Percentiles rank a stretch among this genome's conserved stretches.
Evolutionary conservation across 176 grass and related monocot species (phyloP).

Genomic region (Luzula sylvatica): DNA sequence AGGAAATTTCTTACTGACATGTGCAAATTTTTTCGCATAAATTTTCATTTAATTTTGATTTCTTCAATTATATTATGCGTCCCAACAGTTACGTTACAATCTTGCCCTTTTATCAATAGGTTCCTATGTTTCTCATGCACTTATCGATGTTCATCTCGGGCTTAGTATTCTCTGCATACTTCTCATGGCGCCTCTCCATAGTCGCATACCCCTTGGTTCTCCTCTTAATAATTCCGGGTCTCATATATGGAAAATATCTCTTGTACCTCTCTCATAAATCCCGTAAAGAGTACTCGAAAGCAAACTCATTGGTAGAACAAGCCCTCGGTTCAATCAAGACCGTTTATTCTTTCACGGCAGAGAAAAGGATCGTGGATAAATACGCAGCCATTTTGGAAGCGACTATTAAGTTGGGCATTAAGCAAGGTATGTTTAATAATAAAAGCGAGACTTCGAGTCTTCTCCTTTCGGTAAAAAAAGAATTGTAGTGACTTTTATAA

Average conservation of each 20-base stretch:
- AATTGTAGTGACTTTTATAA: too few relatives aligned
- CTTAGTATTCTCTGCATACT: slow-evolving; percentile 67
- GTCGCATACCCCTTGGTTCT: slow-evolving; percentile 74
- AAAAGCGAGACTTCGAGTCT: too few relatives aligned
- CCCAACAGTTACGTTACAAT: neutral
- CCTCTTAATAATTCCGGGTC: slow-evolving; percentile 79
- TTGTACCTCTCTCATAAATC: slow-evolving; percentile 58
- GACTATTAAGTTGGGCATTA: slow-evolving; percentile 78
- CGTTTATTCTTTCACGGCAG: slow-evolving; percentile 88
- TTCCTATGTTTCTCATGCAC: slow-evolving; percentile 91
- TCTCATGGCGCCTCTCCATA: slow-evolving; percentile 94
- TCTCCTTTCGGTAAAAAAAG: too few relatives aligned
- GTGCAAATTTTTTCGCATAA: too few relatives aligned
- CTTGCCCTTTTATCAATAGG: slow-evolving; percentile 31
- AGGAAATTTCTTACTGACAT: too few relatives aligned
- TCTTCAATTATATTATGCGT: neutral
- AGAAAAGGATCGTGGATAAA: slow-evolving; percentile 53
- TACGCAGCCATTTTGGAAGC: slow-evolving; percentile 61
- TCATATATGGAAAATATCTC: slow-evolving; percentile 92
- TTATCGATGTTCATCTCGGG: slow-evolving; percentile 84
- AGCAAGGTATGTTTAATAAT: slow-evolving; percentile 33
- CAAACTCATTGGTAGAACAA: slow-evolving; percentile 70
- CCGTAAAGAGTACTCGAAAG: slow-evolving; percentile 45
- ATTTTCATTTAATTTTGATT: too few relatives aligned
- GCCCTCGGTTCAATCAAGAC: slow-evolving; percentile 86